Evolutionary conservation across 208 protist species (phyloP).

Genomic region (Acanthamoeba sp.): DNA sequence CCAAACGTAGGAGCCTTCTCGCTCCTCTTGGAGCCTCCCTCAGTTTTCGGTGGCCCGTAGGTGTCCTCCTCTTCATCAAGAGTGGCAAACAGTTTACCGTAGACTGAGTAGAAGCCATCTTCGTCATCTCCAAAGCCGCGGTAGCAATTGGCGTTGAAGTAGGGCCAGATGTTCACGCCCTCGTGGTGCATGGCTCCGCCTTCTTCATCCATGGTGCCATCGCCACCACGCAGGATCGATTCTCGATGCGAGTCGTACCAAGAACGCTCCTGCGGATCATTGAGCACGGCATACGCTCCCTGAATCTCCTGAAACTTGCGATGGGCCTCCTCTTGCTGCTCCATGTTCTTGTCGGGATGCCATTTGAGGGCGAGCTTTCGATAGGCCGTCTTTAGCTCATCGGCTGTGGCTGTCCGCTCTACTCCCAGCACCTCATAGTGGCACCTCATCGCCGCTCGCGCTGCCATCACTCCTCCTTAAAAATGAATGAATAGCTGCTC

Average conservation of each 20-base stretch:
- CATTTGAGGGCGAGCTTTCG: slow-evolving; percentile 88
- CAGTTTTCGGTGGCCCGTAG: not conserved
- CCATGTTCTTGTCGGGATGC: slow-evolving; percentile 87
- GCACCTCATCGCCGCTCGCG: slow-evolving; percentile 20
- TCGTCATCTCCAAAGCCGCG: slow-evolving; percentile 75
- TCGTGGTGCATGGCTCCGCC: slow-evolving; percentile 29
- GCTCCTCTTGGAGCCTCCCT: not conserved
- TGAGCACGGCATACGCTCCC: slow-evolving; percentile 84
- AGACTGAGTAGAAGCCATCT: slow-evolving; percentile 86
- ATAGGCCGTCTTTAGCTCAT: slow-evolving; percentile 91
- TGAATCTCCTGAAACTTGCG: slow-evolving; percentile 85
- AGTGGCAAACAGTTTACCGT: slow-evolving; percentile 78
- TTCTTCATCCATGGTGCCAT: slow-evolving; percentile 55
- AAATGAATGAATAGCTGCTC: not conserved
- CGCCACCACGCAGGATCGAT: slow-evolving; percentile 82
- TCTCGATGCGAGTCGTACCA: slow-evolving; percentile 89
- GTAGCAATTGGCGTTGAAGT: slow-evolving; percentile 79
- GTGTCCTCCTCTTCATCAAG: slow-evolving; percentile 82
- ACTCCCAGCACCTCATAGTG: slow-evolving; percentile 89
- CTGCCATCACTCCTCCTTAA: not conserved
- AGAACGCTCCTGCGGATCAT: slow-evolving; percentile 84
- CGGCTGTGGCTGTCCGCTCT: slow-evolving; percentile 78
- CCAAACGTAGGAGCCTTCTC: slow-evolving; percentile 77
- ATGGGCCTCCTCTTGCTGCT: slow-evolving; percentile 77
- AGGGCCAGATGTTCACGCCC: slow-evolving; percentile 85